Evolutionary conservation across 352 stramenopile genomes (phyloP).

Genomic region (Pythium monospermum): DNA sequence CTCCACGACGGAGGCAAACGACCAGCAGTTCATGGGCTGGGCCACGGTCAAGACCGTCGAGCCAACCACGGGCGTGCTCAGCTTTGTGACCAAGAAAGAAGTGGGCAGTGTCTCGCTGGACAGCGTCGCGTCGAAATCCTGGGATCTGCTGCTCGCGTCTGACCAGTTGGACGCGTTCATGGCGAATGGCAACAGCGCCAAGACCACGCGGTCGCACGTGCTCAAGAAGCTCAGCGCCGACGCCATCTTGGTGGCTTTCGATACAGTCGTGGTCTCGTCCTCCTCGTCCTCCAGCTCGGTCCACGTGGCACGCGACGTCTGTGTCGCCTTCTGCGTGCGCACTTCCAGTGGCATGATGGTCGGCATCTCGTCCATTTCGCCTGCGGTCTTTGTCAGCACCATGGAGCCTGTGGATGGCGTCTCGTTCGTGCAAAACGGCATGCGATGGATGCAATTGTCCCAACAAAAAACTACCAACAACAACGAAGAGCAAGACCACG

Average conservation of each 20-base stretch:
- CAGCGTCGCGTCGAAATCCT: constrained; percentile 7
- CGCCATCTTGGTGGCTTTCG: constrained; percentile 14
- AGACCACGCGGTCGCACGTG: constrained; percentile 7
- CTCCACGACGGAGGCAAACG: not conserved
- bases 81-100: constrained; percentile 15
- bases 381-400: constrained; percentile 4
- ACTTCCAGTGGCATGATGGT: constrained; percentile 16
- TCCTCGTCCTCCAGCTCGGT: not conserved
- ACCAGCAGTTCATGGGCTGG: constrained; percentile 19
- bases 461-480: too few relatives aligned
- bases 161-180: constrained; percentile 12
- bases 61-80: constrained; percentile 4
- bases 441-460: constrained; percentile 23
- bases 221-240: constrained; percentile 20
- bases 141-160: constrained; percentile 7
- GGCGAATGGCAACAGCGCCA: not conserved
- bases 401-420: constrained; percentile 10
- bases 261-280: constrained; percentile 3
- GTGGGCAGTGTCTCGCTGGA: constrained; percentile 3
- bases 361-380: constrained; percentile 15
- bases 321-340: constrained; percentile 17
- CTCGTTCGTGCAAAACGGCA: constrained; percentile 11
- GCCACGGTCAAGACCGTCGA: constrained; percentile 6
- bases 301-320: constrained; percentile 13
- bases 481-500: not conserved